Evolutionary conservation across 768 basidiomycete species (phyloP).

Genomic region (Cystoderma amianthinum): DNA sequence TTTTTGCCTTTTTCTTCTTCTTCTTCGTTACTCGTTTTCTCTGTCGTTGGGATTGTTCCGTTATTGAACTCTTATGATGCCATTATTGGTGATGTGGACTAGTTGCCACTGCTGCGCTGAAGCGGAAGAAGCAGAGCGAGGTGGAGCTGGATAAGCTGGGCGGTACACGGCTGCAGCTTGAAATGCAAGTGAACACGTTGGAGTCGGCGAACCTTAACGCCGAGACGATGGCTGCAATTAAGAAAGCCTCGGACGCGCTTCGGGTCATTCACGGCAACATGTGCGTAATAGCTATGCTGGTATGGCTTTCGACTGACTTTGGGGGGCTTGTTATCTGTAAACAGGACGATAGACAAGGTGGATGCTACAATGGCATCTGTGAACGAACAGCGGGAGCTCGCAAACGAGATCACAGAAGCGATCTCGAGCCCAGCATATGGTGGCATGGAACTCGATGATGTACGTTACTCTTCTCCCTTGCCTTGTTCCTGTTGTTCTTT

Average conservation of each 20-base stretch:
- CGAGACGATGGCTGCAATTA: conserved; percentile 97
- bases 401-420: conserved; percentile 86
- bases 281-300: conserved; percentile 40
- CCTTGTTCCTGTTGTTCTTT: conserved; percentile 1
- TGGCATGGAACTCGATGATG: conserved; percentile 65
- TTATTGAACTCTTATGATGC: background rate
- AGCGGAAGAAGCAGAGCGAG: conserved; percentile 90
- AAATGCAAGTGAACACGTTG: conserved; percentile 94
- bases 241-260: conserved; percentile 87
- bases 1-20: background rate
- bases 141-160: conserved; percentile 78
- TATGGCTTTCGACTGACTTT: background rate
- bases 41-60: background rate
- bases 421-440: conserved; percentile 67
- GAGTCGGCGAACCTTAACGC: conserved; percentile 97
- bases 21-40: background rate
- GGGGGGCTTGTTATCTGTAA: background rate
- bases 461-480: conserved; percentile 22
- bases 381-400: conserved; percentile 85
- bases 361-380: conserved; percentile 85
- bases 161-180: conserved; percentile 84
- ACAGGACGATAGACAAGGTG: conserved; percentile 80
- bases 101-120: conserved; percentile 88
- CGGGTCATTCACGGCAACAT: conserved; percentile 84
- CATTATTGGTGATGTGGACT: conserved; percentile 1